Evolutionary conservation across 2,329 filamentous ascomycete genomes (phyloP).

Genomic region (Ascochyta pisi): DNA sequence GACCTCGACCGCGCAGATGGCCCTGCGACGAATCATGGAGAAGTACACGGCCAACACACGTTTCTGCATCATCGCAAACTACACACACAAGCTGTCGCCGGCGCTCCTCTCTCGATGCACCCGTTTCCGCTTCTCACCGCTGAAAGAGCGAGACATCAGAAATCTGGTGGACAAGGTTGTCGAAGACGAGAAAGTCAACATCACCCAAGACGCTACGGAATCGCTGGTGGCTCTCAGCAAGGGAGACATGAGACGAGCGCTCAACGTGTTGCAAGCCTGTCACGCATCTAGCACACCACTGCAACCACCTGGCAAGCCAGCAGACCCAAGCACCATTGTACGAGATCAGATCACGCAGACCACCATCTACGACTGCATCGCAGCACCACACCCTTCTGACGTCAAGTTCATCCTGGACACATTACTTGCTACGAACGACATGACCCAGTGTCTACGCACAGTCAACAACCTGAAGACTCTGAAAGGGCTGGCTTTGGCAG

Average conservation of each 20-base stretch:
- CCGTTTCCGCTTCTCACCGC: slow-evolving; percentile 89
- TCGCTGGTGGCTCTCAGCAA: slow-evolving; percentile 87
- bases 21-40: slow-evolving; percentile 95
- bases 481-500: slow-evolving; percentile 87
- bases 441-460: slow-evolving; percentile 86
- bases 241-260: slow-evolving; percentile 91
- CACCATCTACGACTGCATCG: slow-evolving; percentile 95
- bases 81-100: slow-evolving; percentile 95
- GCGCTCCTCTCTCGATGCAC: slow-evolving; percentile 93
- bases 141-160: slow-evolving; percentile 88
- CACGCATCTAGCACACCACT: slow-evolving; percentile 82
- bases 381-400: slow-evolving; percentile 88
- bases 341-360: slow-evolving; percentile 90
- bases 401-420: slow-evolving; percentile 85
- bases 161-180: slow-evolving; percentile 88
- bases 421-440: slow-evolving; percentile 81
- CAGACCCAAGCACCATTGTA: slow-evolving; percentile 65
- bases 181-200: slow-evolving; percentile 83
- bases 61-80: slow-evolving; percentile 99
- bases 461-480: slow-evolving; percentile 86
- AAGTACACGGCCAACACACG: slow-evolving; percentile 98
- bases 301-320: slow-evolving; percentile 56
- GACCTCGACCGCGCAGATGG: slow-evolving; percentile 99
- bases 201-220: slow-evolving; percentile 79
- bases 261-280: slow-evolving; percentile 96